A percentile compares a stretch with the other conserved stretches of the same genome.
Conservation (phyloP, 371 early-diverging fungal genomes). For the Circinella minor region DNA sequence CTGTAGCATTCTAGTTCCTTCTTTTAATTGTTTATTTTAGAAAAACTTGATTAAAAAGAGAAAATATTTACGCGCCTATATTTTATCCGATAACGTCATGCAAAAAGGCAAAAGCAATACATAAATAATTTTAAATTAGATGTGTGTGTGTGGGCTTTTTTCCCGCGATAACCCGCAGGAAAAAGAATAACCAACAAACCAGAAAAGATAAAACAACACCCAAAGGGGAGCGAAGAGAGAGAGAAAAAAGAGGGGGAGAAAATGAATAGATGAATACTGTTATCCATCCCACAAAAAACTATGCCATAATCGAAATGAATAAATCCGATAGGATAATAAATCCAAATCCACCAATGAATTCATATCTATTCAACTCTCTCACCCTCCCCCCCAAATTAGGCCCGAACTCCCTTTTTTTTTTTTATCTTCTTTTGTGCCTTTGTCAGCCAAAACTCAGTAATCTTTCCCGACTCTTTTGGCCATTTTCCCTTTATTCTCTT, state of each 20-base stretch:
- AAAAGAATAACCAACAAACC: neutral
- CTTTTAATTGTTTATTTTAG: no score
- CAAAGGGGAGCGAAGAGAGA: neutral
- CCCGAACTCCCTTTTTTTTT: neutral
- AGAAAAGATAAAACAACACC: no score
- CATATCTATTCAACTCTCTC: neutral
- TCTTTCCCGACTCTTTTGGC: constrained; percentile 11
- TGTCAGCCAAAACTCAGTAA: constrained; percentile 24
- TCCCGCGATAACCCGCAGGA: constrained; percentile 18
- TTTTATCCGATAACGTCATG: constrained; percentile 11
- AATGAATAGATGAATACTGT: no score
- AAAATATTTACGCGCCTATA: neutral
- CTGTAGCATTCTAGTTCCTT: no score
- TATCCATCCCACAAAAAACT: no score
- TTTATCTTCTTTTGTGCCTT: constrained; percentile 10
- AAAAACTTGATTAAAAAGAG: no score
- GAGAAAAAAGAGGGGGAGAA: neutral
- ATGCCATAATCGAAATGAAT: constrained; percentile 9
- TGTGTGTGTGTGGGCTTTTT: neutral
- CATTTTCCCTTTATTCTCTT: constrained; percentile 13
- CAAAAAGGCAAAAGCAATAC: neutral
- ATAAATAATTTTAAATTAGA: no score
- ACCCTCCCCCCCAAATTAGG: constrained; percentile 4
- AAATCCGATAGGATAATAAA: constrained; percentile 15
- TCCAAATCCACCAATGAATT: neutral